Evolutionary conservation across 1,139 yeast species (phyloP).

Genomic region (Williopsis jadinii): DNA sequence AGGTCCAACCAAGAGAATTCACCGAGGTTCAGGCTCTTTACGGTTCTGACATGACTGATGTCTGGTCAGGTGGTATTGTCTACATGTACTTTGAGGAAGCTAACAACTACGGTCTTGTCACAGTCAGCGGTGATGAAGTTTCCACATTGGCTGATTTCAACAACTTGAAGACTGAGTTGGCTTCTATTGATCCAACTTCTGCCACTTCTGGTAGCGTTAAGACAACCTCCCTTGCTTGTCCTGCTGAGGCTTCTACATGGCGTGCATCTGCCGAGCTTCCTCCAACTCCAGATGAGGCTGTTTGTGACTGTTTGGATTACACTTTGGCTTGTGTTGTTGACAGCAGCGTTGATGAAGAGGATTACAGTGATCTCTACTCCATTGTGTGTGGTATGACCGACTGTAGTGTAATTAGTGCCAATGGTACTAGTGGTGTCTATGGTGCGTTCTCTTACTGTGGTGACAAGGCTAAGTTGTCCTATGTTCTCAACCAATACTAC

Average conservation of each 20-base stretch:
- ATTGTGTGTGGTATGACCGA: constrained; percentile 45
- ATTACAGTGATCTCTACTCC: constrained; percentile 50
- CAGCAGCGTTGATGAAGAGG: constrained; percentile 38
- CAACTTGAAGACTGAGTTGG: constrained; percentile 44
- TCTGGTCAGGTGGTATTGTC: constrained; percentile 83
- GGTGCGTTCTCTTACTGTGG: constrained; percentile 63
- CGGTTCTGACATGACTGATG: constrained; percentile 53
- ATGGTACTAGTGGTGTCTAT: constrained; percentile 54
- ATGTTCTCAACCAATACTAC: constrained; percentile 60
- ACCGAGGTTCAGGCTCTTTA: constrained; percentile 53
- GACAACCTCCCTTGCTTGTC: constrained; percentile 46
- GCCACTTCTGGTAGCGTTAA: constrained; percentile 45
- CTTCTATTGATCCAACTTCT: constrained; percentile 51
- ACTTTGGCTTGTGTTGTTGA: constrained; percentile 48
- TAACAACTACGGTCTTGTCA: constrained; percentile 68
- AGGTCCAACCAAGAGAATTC: constrained; percentile 57
- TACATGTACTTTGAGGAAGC: constrained; percentile 74
- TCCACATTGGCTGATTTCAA: constrained; percentile 53
- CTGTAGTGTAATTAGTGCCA: constrained; percentile 48
- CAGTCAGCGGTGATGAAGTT: constrained; percentile 47
- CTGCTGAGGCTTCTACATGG: constrained; percentile 46
- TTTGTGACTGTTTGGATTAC: constrained; percentile 52
- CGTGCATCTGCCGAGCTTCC: constrained; percentile 58
- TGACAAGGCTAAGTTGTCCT: constrained; percentile 54
- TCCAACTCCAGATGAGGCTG: constrained; percentile 59